Conservation (phyloP, 2,329 filamentous ascomycete genomes). For the Raffaelea deltoideospora region DNA sequence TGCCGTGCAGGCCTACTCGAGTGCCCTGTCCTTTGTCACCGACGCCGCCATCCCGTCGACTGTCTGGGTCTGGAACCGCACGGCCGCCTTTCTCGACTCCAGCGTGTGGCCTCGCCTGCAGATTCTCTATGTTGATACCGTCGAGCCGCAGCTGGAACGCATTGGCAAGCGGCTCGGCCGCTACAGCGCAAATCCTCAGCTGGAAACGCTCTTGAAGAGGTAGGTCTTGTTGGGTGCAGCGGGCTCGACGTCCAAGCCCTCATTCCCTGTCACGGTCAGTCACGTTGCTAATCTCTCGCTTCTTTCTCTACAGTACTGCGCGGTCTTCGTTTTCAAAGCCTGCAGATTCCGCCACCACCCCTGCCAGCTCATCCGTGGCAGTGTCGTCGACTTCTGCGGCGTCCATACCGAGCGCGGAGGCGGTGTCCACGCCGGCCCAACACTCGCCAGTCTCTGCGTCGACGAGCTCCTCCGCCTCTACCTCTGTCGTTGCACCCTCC, state of each 20-base stretch:
- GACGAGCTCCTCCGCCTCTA: slow-evolving; percentile 5
- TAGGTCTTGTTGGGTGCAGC: too few relatives aligned
- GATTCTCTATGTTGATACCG: slow-evolving; percentile 73
- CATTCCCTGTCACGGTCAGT: background rate
- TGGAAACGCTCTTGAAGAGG: slow-evolving; percentile 1
- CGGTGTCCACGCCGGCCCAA: too few relatives aligned
- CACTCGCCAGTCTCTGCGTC: too few relatives aligned
- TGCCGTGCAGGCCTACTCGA: slow-evolving; percentile 49
- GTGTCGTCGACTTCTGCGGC: too few relatives aligned
- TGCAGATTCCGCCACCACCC: slow-evolving; percentile 11
- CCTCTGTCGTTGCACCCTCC: slow-evolving; percentile 11
- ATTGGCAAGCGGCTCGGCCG: slow-evolving; percentile 80
- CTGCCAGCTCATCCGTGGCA: too few relatives aligned
- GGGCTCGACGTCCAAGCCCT: too few relatives aligned
- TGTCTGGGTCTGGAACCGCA: slow-evolving; percentile 54
- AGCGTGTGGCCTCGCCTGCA: slow-evolving; percentile 71
- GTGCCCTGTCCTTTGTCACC: slow-evolving; percentile 50
- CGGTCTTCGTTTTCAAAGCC: slow-evolving; percentile 24
- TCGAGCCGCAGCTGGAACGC: slow-evolving; percentile 85
- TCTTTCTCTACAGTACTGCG: slow-evolving; percentile 2
- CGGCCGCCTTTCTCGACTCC: slow-evolving; percentile 55
- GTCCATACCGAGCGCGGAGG: too few relatives aligned
- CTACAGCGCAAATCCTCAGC: slow-evolving; percentile 37
- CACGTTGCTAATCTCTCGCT: background rate
- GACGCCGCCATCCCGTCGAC: slow-evolving; percentile 59